Evolutionary conservation across 106 monocot genomes (phyloP).

Genomic region (Acanthochlamys bracteata): DNA sequence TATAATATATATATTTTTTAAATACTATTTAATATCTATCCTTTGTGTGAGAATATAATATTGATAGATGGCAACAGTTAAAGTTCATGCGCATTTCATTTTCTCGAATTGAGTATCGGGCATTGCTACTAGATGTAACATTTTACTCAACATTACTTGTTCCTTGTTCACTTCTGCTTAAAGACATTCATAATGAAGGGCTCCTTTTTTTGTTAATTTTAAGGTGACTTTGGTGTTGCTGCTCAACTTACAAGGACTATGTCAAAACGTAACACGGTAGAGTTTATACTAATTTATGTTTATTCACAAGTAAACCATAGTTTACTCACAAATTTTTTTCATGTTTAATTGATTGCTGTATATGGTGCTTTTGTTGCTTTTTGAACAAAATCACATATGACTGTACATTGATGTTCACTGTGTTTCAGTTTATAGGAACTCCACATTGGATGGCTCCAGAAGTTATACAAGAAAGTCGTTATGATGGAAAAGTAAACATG

Average conservation of each 20-base stretch:
- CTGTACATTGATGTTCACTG: no score
- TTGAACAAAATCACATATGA: background rate
- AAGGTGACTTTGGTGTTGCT: constrained; percentile 99
- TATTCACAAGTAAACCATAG: no score
- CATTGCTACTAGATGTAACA: background rate
- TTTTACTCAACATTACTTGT: constrained; percentile 1
- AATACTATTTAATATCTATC: background rate
- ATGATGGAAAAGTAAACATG: constrained; percentile 90
- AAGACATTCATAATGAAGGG: no score
- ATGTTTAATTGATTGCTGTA: no score
- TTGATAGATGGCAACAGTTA: background rate
- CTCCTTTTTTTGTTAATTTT: constrained; percentile 16
- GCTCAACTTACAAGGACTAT: constrained; percentile 98
- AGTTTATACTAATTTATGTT: no score
- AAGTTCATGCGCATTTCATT: background rate
- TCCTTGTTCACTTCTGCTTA: background rate
- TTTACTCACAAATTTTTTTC: no score
- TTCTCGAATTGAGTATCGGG: background rate
- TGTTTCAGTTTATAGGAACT: constrained; percentile 86
- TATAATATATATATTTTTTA: background rate
- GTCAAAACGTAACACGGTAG: constrained; percentile 99
- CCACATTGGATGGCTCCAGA: constrained; percentile 99
- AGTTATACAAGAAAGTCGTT: constrained; percentile 99
- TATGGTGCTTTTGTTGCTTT: no score
- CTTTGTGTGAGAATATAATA: background rate